Conservation (phyloP, 345 rosid genomes). For the Acer yangbiense region DNA sequence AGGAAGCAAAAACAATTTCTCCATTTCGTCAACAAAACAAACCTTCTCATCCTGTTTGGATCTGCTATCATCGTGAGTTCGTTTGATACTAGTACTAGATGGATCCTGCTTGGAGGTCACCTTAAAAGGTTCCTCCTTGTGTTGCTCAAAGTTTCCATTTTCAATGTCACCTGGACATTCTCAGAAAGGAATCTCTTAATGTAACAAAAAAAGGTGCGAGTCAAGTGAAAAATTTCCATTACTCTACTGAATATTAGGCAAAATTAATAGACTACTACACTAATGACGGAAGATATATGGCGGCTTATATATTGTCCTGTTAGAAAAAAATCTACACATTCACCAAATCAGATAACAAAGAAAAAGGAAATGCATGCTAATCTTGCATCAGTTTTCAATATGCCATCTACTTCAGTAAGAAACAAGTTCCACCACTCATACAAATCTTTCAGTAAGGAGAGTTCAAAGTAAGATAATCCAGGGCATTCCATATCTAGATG, state of each 20-base stretch:
- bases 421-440: background rate
- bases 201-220: slow-evolving; percentile 16
- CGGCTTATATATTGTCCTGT: background rate
- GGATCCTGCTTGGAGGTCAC: slow-evolving; percentile 34
- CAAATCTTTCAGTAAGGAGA: slow-evolving; percentile 1
- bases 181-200: slow-evolving; percentile 18
- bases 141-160: slow-evolving; percentile 36
- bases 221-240: background rate
- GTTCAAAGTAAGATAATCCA: background rate
- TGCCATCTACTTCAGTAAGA: background rate
- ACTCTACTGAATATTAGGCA: background rate
- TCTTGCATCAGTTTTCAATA: background rate
- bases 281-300: background rate
- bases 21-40: slow-evolving; percentile 19
- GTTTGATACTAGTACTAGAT: slow-evolving; percentile 31
- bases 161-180: slow-evolving; percentile 37
- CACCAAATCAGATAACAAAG: background rate
- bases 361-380: background rate
- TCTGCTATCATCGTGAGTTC: slow-evolving; percentile 32
- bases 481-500: background rate
- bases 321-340: background rate
- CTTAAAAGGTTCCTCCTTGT: slow-evolving; percentile 35
- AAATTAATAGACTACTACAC: background rate
- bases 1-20: background rate
- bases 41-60: slow-evolving; percentile 64